These are phyloP conservation scores for Kalanchoe fedtschenkoi DNA, from an alignment of 164 flowering plant genomes.

Conservation along the genomic window DNA sequence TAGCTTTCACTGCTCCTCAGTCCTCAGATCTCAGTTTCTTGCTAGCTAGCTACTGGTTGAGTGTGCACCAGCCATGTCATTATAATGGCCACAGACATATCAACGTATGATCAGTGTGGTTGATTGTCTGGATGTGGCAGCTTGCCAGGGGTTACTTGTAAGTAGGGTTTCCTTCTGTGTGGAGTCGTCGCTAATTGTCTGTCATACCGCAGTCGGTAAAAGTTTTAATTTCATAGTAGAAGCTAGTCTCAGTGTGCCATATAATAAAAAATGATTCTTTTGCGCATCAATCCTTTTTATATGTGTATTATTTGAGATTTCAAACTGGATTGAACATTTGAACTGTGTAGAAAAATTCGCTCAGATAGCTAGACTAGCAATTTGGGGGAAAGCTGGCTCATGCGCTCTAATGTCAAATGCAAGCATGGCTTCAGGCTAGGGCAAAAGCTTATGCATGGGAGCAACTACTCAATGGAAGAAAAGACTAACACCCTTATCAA, in stretches of 20 bases:
- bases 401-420: too few species aligned
- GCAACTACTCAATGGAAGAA: background rate
- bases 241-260: too few species aligned
- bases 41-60: background rate
- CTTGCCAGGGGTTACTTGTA: background rate
- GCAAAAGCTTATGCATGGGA: background rate
- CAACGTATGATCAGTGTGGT: background rate
- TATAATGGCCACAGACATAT: background rate
- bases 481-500: background rate
- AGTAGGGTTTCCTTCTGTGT: background rate
- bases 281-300: too few species aligned
- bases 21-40: background rate
- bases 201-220: too few species aligned
- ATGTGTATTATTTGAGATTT: too few species aligned
- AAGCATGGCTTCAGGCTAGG: background rate
- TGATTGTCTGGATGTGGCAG: background rate
- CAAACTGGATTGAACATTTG: too few species aligned
- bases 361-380: too few species aligned
- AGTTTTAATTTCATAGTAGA: too few species aligned
- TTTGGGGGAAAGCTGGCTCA: too few species aligned
- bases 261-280: too few species aligned
- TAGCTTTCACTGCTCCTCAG: background rate
- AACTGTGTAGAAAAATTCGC: too few species aligned
- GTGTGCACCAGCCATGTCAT: background rate
- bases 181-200: too few species aligned